Evolutionary conservation across 257 asterid species (phyloP), one percentile per base, ranked within the genome.

Genomic region (Sherardia arvensis): DNA sequence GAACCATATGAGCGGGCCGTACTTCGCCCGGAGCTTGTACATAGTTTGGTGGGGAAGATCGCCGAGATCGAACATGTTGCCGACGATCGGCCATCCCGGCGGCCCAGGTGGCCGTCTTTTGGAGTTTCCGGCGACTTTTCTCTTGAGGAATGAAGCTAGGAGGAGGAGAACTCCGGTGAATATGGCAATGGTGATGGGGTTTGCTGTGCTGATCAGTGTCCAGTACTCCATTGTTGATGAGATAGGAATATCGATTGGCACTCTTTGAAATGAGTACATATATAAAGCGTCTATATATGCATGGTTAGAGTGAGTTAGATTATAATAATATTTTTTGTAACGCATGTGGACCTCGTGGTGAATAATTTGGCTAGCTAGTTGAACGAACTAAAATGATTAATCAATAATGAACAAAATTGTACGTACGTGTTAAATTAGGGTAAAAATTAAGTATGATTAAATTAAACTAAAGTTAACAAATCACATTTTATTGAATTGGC

Each of bases 51-150:
- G 84, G 0, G 89, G 93, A 23, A 77, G 59, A 21, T 67, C 65
- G 5, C 87, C 93, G 4, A 85, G 82, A 45, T 83, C 79, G 58
- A 74, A 76, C 12, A 83, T 74, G 70, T 83, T 77, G 25, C 84
- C 87, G 40, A 85, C 59, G 15, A 85, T 27, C 0, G 92, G 92
- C 71, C 79, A 14, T 33, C 83, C 84, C 2, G 75, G 78, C 0
- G 84, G 89, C 4, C 89, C 82, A 2, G 89, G 89, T 1, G 89
- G 89, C 20, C 65, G 20, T 4, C 64, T 26, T 45, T 53, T 27
- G 15, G 63, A 53, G 23, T 64, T 2, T 2, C 56, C 14, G 25
- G 47, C 49, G 2, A 4, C 66, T 8, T 61, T 75, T 15, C 73
- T 57, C 5, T 47, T 59, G 20, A 76, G 7, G 18, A 66, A 57